A percentile compares a stretch with the other conserved stretches of the same genome.
These are phyloP conservation scores for Gossypium trilobum DNA, from an alignment of 441 rosid genomes.

Conservation along the genomic window DNA sequence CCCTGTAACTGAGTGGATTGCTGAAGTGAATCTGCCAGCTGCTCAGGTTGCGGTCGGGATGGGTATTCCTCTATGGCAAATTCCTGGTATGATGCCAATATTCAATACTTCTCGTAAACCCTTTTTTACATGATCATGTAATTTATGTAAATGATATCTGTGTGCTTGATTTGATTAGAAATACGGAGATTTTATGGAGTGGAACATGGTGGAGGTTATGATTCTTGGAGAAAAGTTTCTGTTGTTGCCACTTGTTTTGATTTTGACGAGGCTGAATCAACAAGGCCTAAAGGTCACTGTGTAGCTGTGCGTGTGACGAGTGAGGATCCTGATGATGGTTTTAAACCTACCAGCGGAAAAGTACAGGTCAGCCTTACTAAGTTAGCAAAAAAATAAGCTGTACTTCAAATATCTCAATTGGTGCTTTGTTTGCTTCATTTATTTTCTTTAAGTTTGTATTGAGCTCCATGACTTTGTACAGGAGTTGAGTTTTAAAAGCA, in stretches of 20 bases:
- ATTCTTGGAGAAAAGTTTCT: constrained; percentile 88
- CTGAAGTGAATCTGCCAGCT: constrained; percentile 93
- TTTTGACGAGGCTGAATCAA: constrained; percentile 83
- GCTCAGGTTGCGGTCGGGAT: constrained; percentile 98
- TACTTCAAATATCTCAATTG: constrained; percentile 17
- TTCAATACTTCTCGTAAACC: not conserved
- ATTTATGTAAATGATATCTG: constrained; percentile 8
- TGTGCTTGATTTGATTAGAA: constrained; percentile 40
- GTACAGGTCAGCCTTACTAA: constrained; percentile 59
- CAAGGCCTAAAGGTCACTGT: constrained; percentile 93
- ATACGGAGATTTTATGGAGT: constrained; percentile 92
- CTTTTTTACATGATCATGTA: constrained; percentile 10
- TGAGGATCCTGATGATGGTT: constrained; percentile 99
- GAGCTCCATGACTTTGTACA: constrained; percentile 33
- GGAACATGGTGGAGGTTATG: constrained; percentile 90
- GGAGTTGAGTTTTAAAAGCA: constrained; percentile 98
- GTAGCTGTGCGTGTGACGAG: constrained; percentile 99
- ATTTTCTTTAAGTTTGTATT: constrained; percentile 11
- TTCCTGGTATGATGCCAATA: constrained; percentile 58
- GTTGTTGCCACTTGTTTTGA: constrained; percentile 61
- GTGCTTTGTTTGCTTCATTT: not conserved
- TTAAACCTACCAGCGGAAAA: constrained; percentile 98
- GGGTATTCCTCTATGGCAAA: constrained; percentile 98
- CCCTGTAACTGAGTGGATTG: constrained; percentile 99
- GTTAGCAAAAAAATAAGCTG: not conserved